A percentile compares a stretch with the other conserved stretches of the same genome.
phyloP scores from a whole-genome alignment of 805 yeast genomes.

The Peterozyma xylosa region DNA sequence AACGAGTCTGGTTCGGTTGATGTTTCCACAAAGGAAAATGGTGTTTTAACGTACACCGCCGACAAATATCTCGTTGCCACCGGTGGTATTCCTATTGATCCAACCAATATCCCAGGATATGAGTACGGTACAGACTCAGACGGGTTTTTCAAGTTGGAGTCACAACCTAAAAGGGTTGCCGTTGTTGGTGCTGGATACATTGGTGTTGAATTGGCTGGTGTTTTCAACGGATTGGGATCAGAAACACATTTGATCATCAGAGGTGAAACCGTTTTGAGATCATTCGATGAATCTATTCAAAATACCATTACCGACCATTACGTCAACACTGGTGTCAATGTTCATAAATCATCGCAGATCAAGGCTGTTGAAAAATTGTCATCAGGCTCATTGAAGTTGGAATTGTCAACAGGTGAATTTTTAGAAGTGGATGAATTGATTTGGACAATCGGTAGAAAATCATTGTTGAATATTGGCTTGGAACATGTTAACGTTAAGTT shows the following conservation, averaged over 20 bases:
- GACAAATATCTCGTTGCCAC: slow-evolving; percentile 85
- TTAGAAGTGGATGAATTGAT: slow-evolving; percentile 73
- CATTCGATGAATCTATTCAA: slow-evolving; percentile 79
- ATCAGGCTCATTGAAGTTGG: slow-evolving; percentile 41
- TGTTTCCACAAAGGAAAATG: slow-evolving; percentile 58
- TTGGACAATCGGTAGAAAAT: slow-evolving; percentile 93
- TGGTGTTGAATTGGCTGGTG: slow-evolving; percentile 93
- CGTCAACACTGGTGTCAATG: slow-evolving; percentile 70
- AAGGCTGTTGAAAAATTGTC: slow-evolving; percentile 37
- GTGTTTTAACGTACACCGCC: slow-evolving; percentile 54
- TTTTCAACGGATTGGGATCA: slow-evolving; percentile 80
- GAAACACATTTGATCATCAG: slow-evolving; percentile 85
- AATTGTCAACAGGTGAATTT: slow-evolving; percentile 30
- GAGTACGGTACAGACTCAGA: slow-evolving; percentile 84
- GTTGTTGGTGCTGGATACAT: slow-evolving; percentile 98
- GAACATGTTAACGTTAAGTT: slow-evolving; percentile 68
- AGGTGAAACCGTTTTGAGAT: slow-evolving; percentile 84
- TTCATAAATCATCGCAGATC: slow-evolving; percentile 62
- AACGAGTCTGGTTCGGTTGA: slow-evolving; percentile 66
- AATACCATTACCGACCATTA: slow-evolving; percentile 75
- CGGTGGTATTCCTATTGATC: slow-evolving; percentile 80
- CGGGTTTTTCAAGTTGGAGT: slow-evolving; percentile 76
- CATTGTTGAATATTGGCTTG: slow-evolving; percentile 66
- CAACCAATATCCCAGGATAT: slow-evolving; percentile 67
- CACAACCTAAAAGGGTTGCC: slow-evolving; percentile 88